Conservation (phyloP, 371 early-diverging fungal genomes). For the Mucor saturninus region DNA sequence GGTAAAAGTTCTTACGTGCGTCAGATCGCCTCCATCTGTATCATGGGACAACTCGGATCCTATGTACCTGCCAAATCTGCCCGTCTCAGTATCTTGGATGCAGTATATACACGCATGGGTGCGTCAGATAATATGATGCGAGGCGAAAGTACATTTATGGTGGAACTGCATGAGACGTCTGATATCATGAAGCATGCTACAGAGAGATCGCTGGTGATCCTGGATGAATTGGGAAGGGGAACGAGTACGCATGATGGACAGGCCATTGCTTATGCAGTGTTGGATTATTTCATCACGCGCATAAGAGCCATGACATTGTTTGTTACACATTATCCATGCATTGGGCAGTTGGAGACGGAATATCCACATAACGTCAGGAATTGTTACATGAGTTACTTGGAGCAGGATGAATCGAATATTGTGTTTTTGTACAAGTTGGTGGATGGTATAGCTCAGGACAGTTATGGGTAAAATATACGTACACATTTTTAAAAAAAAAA, state of each 20-base stretch:
- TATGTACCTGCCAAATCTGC: slow-evolving; percentile 70
- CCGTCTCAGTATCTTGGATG: slow-evolving; percentile 67
- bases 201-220: slow-evolving; percentile 76
- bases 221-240: slow-evolving; percentile 99
- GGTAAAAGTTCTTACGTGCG: slow-evolving; percentile 83
- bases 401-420: slow-evolving; percentile 49
- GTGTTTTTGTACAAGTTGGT: slow-evolving; percentile 89
- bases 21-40: slow-evolving; percentile 73
- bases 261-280: slow-evolving; percentile 88
- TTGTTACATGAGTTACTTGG: slow-evolving; percentile 79
- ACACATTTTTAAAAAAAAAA: background rate
- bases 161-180: slow-evolving; percentile 84
- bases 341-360: slow-evolving; percentile 53
- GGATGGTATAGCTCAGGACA: slow-evolving; percentile 73
- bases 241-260: slow-evolving; percentile 94
- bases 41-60: slow-evolving; percentile 88
- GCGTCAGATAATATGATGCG: slow-evolving; percentile 68
- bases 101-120: slow-evolving; percentile 73
- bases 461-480: slow-evolving; percentile 68
- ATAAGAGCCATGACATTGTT: slow-evolving; percentile 63
- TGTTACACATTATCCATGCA: slow-evolving; percentile 79
- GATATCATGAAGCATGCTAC: slow-evolving; percentile 76
- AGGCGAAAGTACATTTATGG: slow-evolving; percentile 90
- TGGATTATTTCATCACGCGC: slow-evolving; percentile 74
- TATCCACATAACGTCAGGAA: slow-evolving; percentile 50